Base-by-base conservation (phyloP, 305 asterid genomes). In the Fraxinus angustifolia region DNA sequence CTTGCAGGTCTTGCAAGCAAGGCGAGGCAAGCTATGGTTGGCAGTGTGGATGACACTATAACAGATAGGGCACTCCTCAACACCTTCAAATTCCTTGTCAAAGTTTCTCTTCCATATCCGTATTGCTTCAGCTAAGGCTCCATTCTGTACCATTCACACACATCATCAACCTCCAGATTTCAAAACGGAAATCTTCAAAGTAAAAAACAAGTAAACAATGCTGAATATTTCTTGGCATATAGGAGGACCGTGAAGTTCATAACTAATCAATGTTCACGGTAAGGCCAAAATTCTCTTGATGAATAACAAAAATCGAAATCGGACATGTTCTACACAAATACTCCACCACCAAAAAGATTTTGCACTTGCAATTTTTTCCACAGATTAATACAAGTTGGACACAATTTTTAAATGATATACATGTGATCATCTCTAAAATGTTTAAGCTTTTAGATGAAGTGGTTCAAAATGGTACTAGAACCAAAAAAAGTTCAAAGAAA, bases 31-130 rank as follows among this genome's bases (percentile, higher is more conserved):
- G 92, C 97, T 94, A 79, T 96, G 97, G 85, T 93, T 91, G 80
- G 88, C 83, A 6, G 99, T 94, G 83, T 96, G 99, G 84, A 96
- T 93, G 77, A 96, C 97, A 85, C 99, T 96, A 67, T 94, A 96
- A 84, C 99, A 96, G 82, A 96, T 96, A 35, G 99, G 99, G 80
- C 99, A 96, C 84, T 96, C 99, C 87, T 94, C 99, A 78, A 96
- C 97, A 73, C 99, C 99, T 87, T 94, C 99, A 58, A 96, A 96
- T 85, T 92, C 98, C 91, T 94, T 96, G 87, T 96, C 99, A 33
- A 96, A 94, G 82, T 94, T 96, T 88, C 89, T 93, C 84, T 96
- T 96, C 98, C 99, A 96, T 88, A 85, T 90, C 81, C 93, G 88
- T 89, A 96, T 94, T 65, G 98, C 97, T 87, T 96, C 99, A 68